Percentiles rank a stretch among this genome's conserved stretches.
Conservation (phyloP, 78 protist genomes). For the Dictyostelium firmibasis region DNA sequence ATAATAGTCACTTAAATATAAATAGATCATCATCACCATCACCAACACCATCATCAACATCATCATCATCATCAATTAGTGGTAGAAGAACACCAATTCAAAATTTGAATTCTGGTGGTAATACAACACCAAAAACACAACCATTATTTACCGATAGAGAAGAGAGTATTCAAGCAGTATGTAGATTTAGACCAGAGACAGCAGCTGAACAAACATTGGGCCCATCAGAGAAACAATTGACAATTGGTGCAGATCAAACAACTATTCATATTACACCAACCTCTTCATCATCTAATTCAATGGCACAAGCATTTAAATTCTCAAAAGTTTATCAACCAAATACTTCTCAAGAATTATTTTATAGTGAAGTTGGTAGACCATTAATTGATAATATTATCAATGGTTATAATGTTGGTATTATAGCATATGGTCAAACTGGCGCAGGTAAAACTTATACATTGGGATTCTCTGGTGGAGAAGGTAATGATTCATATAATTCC, state of each 20-base stretch:
- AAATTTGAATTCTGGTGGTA: not conserved
- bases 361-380: constrained; percentile 23
- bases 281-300: not conserved
- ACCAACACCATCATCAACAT: constrained; percentile 29
- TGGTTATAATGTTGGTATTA: constrained; percentile 74
- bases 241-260: not conserved
- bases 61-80: constrained; percentile 3
- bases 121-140: not conserved
- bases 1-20: not conserved
- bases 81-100: not conserved
- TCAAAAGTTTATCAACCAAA: constrained; percentile 12
- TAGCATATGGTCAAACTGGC: constrained; percentile 76
- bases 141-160: not conserved
- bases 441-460: constrained; percentile 82
- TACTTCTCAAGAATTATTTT: constrained; percentile 42
- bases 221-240: not conserved
- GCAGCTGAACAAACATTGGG: not conserved
- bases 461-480: not conserved
- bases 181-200: constrained; percentile 46
- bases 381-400: not conserved
- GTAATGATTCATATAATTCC: not conserved
- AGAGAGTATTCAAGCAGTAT: constrained; percentile 28
- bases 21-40: constrained; percentile 63
- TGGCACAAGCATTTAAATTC: constrained; percentile 18
- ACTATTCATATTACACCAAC: not conserved